These are phyloP conservation scores for Hypoxylon subgilvum DNA, from an alignment of 495 filamentous ascomycete species.

Conservation along the genomic window DNA sequence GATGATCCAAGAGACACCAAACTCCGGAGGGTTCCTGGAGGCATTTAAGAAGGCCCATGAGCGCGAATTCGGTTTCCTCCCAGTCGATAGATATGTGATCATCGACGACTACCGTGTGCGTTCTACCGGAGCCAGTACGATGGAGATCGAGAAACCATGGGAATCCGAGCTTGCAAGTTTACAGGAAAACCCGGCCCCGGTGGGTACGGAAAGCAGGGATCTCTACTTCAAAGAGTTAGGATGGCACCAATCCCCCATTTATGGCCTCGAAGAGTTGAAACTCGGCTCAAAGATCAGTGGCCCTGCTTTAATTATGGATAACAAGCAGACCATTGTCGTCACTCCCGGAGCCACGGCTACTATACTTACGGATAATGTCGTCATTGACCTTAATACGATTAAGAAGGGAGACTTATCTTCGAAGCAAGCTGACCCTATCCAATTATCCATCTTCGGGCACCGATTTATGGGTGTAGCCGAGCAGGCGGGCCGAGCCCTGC, in stretches of 20 bases:
- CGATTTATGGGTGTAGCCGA: constrained; percentile 98
- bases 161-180: neutral
- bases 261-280: constrained; percentile 75
- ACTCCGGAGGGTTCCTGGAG: constrained; percentile 55
- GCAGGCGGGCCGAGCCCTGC: constrained; percentile 91
- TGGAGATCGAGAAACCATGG: neutral
- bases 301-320: constrained; percentile 88
- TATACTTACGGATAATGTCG: constrained; percentile 69
- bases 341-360: constrained; percentile 74
- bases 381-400: constrained; percentile 58
- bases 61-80: constrained; percentile 79
- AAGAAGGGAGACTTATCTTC: constrained; percentile 44
- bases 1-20: constrained; percentile 70
- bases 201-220: constrained; percentile 30
- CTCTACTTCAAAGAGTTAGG: constrained; percentile 81
- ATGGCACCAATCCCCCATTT: constrained; percentile 54
- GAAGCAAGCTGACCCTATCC: constrained; percentile 77
- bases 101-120: constrained; percentile 78
- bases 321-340: constrained; percentile 93
- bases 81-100: constrained; percentile 75
- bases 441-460: constrained; percentile 92
- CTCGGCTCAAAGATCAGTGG: constrained; percentile 78
- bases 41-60: constrained; percentile 76
- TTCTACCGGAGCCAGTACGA: constrained; percentile 70
- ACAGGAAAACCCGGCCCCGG: neutral